Evolutionary conservation across 371 early-diverging fungal genomes (phyloP), one percentile per base, ranked within the genome.

Genomic region (Lichtheimia ornata): DNA sequence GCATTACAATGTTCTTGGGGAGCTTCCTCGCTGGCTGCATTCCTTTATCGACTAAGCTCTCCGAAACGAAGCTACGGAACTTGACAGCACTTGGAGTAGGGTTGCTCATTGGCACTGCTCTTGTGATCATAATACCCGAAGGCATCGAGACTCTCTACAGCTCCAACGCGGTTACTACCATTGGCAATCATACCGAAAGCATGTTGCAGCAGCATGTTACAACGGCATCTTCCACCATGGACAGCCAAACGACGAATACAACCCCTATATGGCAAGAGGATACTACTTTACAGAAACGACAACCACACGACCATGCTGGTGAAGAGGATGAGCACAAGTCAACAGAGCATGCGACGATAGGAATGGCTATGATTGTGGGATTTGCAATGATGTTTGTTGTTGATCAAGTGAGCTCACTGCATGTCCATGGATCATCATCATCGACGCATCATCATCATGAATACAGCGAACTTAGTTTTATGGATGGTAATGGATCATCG

Each of bases 31-130:
- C 93, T 18, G 96, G 96, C 20, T 87, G 82, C 60, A 79, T 96
- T 24, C 97, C 97, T 5, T 78, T 97, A 11, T 86, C 89, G 6
- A 85, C 95, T 44, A 81, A 84, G 49, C 84, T 96, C 54, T 90
- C 91, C 13, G 88, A 90, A 45, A 69, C 84, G 15, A 84, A 86
- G 40, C 75, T 96, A 53, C 77, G 78, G 30, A 67, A 88, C 43
- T 74, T 94, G 28, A 90, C 94, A n/a, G 89, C 92, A n/a, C 85
- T 95, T 71, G 93, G 96, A 27, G 90, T 90, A 12, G 97, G 97
- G 14, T 82, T 97, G 35, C 83, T 97, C 22, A 88, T 96, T 47
- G 95, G 96, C 7, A 93, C 96, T 0, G 91, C 94, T 4, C 78
- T 97, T 24, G 86, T 91, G 12, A 94, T 97, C 9, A 94, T 97